Percentiles rank a stretch among this genome's conserved stretches.
Conservation (phyloP, 495 filamentous ascomycete genomes). For the Tuber umbilicatum region DNA sequence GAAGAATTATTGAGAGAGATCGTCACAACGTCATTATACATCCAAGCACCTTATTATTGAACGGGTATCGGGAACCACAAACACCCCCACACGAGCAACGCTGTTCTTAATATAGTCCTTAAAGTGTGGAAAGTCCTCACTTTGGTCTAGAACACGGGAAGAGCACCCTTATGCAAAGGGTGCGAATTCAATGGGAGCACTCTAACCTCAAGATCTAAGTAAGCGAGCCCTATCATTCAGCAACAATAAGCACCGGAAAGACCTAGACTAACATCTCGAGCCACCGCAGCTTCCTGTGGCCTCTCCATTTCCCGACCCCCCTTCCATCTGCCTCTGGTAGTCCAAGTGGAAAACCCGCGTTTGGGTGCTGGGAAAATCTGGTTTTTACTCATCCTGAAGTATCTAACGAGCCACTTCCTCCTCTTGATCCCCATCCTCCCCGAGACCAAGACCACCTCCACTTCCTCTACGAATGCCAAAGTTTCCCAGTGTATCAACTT, state of each 20-base stretch:
- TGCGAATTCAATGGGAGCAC: not conserved
- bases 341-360: conserved; percentile 23
- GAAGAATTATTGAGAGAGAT: not conserved
- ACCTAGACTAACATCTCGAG: not conserved
- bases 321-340: conserved; percentile 29
- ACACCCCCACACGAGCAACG: not conserved
- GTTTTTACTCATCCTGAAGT: conserved; percentile 17
- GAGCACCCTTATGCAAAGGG: not conserved
- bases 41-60: not conserved
- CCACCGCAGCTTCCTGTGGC: not conserved
- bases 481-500: conserved; percentile 4
- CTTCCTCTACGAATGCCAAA: conserved; percentile 3
- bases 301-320: conserved; percentile 36
- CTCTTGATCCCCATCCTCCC: not conserved
- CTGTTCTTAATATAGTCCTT: not conserved
- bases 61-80: not conserved
- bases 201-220: not conserved
- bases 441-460: conserved; percentile 10
- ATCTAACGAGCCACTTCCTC: conserved; percentile 18
- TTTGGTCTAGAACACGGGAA: not conserved
- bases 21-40: not conserved
- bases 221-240: not conserved
- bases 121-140: not conserved
- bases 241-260: not conserved
- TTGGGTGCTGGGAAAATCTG: conserved; percentile 2